These are phyloP conservation scores for Aspergillus candidus DNA, from an alignment of 2,329 filamentous ascomycete genomes.

Conservation along the genomic window DNA sequence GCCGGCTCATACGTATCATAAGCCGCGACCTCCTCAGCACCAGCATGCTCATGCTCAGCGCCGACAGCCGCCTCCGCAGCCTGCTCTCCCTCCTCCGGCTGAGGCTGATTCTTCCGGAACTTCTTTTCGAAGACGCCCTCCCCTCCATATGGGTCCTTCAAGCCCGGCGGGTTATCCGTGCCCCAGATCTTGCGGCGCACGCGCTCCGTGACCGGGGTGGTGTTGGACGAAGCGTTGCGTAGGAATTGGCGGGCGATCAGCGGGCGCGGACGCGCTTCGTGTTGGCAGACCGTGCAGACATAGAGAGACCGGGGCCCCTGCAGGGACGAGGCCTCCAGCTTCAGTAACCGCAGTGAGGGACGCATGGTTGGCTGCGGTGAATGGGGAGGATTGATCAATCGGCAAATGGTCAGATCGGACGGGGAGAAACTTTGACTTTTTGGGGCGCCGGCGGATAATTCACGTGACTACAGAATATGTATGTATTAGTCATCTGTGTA, in stretches of 20 bases:
- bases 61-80: slow-evolving; percentile 8
- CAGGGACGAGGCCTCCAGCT: slow-evolving; percentile 29
- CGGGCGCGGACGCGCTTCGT: slow-evolving; percentile 30
- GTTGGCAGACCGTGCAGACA: slow-evolving; percentile 37
- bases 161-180: slow-evolving; percentile 44
- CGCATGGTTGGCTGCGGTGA: slow-evolving; percentile 30
- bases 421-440: neutral
- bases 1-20: slow-evolving; percentile 41
- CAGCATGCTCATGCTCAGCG: slow-evolving; percentile 9
- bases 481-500: too few species aligned
- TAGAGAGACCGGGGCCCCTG: slow-evolving; percentile 26
- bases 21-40: slow-evolving; percentile 7
- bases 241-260: slow-evolving; percentile 29
- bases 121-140: slow-evolving; percentile 29
- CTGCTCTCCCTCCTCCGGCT: slow-evolving; percentile 14
- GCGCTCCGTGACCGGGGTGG: slow-evolving; percentile 39
- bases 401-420: slow-evolving; percentile 12
- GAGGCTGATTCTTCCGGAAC: slow-evolving; percentile 14
- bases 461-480: too few species aligned
- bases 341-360: slow-evolving; percentile 31
- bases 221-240: slow-evolving; percentile 30
- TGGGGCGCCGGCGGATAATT: too few species aligned
- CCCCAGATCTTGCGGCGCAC: slow-evolving; percentile 47
- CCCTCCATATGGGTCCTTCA: slow-evolving; percentile 44
- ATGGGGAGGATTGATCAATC: neutral